Base-by-base conservation (phyloP, 495 filamentous ascomycete species). In the Tuber calosporum region DNA sequence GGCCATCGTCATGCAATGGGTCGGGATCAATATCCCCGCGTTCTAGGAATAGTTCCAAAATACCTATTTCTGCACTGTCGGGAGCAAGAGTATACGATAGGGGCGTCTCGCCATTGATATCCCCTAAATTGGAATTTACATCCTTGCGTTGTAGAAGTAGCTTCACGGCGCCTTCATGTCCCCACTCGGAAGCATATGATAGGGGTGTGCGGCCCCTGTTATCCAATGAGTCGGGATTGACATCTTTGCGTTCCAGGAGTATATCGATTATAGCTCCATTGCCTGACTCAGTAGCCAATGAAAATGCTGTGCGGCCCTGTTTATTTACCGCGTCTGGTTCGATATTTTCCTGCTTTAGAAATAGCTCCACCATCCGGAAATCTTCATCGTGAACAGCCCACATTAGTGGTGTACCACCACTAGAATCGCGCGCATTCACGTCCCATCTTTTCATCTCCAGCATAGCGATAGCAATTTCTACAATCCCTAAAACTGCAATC, bases 331-430 rank as follows among this genome's bases (percentile, higher is more conserved):
- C 9, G 40, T 41, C 9, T 1, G 40, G 40, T 41, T 41, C 8
- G 40, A 41, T 41, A 11, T 41, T 11, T 41, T 41, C 40, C 40
- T 41, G 40, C 40, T 41, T 5, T 41, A 41, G 40, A 41, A n/a
- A n/a, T n/a, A 43, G 42, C 42, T 43, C 13, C 17, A 17, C 42
- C 17, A 43, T 2, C 17, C 0, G 0, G 42, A 1, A 0, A 20
- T 83, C 73, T 2, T 79, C 81, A 8, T 74, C 74, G 58, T 74
- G 66, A 26, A 80, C 80, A 20, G 82, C 82, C 66, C 62, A 74
- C 20, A 45, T 76, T 8, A 82, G 72, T 41, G 82, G 77, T 62
- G 81, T 80, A 38, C 0, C 2, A 0, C 45, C 45, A 6, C 8
- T 48, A 48, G 20, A 42, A 48, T 48, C 45, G 0, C 20, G 45